These are phyloP conservation scores for Coemansia sp. DNA, from an alignment of 192 early-diverging fungal species.

Conservation along the genomic window DNA sequence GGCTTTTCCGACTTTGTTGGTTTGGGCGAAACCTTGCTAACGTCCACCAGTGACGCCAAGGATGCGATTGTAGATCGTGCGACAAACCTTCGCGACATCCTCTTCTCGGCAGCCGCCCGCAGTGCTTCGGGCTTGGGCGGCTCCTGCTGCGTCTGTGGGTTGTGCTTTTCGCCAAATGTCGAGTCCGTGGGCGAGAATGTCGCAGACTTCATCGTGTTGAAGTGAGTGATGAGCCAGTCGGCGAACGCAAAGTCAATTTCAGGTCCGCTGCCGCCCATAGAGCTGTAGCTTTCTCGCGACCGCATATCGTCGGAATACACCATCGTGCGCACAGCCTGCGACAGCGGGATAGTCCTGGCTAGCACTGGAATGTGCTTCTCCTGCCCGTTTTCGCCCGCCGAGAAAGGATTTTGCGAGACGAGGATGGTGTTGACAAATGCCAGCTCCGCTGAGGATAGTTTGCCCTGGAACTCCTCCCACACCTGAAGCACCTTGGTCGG, in stretches of 20 bases:
- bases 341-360: slow-evolving; percentile 48
- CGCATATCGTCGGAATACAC: slow-evolving; percentile 44
- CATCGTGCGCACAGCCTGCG: slow-evolving; percentile 49
- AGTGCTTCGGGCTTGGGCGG: slow-evolving; percentile 6
- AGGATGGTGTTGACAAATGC: slow-evolving; percentile 45
- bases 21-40: slow-evolving; percentile 10
- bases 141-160: slow-evolving; percentile 6
- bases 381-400: slow-evolving; percentile 19
- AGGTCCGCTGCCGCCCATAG: slow-evolving; percentile 26
- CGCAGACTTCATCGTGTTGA: slow-evolving; percentile 37
- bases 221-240: slow-evolving; percentile 52
- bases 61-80: slow-evolving; percentile 1
- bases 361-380: slow-evolving; percentile 49
- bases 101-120: slow-evolving; percentile 11
- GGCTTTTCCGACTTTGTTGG: slow-evolving; percentile 15
- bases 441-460: slow-evolving; percentile 38
- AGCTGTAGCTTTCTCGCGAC: slow-evolving; percentile 50
- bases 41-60: slow-evolving; percentile 12
- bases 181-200: slow-evolving; percentile 31
- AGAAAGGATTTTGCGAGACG: slow-evolving; percentile 55
- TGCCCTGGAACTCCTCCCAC: slow-evolving; percentile 48
- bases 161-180: slow-evolving; percentile 23
- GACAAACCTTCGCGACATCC: slow-evolving; percentile 10
- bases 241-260: slow-evolving; percentile 49
- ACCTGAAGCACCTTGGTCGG: slow-evolving; percentile 41